Evolutionary conservation across 2,329 filamentous ascomycete species (phyloP).

Genomic region (Fusarium marasasianum): DNA sequence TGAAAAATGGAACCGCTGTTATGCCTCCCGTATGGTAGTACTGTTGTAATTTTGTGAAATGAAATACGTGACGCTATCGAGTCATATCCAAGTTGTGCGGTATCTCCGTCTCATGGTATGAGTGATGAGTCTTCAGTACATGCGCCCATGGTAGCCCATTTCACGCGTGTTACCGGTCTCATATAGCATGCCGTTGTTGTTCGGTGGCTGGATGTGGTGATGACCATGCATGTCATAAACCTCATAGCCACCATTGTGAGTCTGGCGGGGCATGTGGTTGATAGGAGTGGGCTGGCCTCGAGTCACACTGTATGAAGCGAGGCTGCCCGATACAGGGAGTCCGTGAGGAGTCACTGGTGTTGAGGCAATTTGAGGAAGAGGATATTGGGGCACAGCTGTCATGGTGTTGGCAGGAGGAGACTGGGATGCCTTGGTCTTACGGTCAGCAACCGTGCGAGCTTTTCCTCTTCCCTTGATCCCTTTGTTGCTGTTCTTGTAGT

Average conservation of each 20-base stretch:
- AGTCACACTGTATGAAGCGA: conserved; percentile 48
- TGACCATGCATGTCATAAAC: conserved; percentile 58
- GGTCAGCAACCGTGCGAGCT: conserved; percentile 70
- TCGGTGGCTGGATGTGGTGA: conserved; percentile 32
- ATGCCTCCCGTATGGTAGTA: conserved; percentile 33
- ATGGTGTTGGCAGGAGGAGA: conserved; percentile 35
- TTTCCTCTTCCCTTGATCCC: conserved; percentile 97
- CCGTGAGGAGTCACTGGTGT: conserved; percentile 37
- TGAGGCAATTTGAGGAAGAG: conserved; percentile 42
- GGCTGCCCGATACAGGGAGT: conserved; percentile 42
- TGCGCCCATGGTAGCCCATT: conserved; percentile 55
- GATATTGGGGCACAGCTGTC: conserved; percentile 34
- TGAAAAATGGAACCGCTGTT: conserved; percentile 31
- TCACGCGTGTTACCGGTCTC: conserved; percentile 55
- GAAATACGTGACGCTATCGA: conserved; percentile 6
- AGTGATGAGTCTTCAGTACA: conserved; percentile 49
- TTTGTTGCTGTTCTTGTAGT: conserved; percentile 99
- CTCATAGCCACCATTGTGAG: conserved; percentile 50
- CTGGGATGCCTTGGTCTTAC: conserved; percentile 44
- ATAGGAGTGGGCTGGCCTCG: conserved; percentile 41
- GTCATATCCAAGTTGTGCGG: conserved; percentile 7
- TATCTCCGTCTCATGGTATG: conserved; percentile 7
- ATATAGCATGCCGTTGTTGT: conserved; percentile 51
- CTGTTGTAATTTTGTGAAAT: conserved; percentile 25
- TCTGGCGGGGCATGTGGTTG: conserved; percentile 44